Percentiles rank a stretch among this genome's conserved stretches.
These are phyloP conservation scores for Curvularia lunata DNA, from an alignment of 2,329 filamentous ascomycete species.

Conservation along the genomic window DNA sequence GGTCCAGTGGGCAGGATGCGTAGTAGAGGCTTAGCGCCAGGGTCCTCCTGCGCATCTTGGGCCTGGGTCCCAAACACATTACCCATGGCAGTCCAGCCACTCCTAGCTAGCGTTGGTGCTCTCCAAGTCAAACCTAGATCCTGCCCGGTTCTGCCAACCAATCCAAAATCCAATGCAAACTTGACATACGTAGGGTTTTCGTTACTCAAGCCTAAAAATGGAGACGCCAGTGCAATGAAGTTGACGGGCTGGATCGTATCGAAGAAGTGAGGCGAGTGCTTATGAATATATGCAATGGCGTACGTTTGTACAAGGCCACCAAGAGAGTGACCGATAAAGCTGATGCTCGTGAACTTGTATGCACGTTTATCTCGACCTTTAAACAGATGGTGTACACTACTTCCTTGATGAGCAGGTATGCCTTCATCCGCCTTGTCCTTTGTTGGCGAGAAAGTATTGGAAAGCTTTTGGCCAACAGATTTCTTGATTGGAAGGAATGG, in stretches of 20 bases:
- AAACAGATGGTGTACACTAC: conserved; percentile 62
- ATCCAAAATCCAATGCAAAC: conserved; percentile 93
- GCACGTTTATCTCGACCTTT: conserved; percentile 59
- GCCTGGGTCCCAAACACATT: conserved; percentile 74
- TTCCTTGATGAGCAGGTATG: conserved; percentile 64
- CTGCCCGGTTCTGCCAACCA: conserved; percentile 94
- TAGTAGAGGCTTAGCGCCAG: conserved; percentile 85
- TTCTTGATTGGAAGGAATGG: conserved; percentile 76
- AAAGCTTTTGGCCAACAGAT: conserved; percentile 56
- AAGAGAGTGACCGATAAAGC: conserved; percentile 90
- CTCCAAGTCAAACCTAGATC: conserved; percentile 95
- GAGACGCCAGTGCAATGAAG: conserved; percentile 86
- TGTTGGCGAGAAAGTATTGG: conserved; percentile 54
- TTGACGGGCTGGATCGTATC: conserved; percentile 84
- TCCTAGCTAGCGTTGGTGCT: conserved; percentile 81
- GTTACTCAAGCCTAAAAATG: conserved; percentile 90
- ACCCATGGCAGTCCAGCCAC: conserved; percentile 87
- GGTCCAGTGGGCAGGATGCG: conserved; percentile 90
- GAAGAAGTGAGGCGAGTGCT: conserved; percentile 92
- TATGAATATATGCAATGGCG: conserved; percentile 94
- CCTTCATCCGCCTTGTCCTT: conserved; percentile 54
- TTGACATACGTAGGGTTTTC: conserved; percentile 98
- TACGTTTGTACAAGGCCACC: conserved; percentile 92
- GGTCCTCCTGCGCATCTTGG: conserved; percentile 65
- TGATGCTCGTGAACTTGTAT: conserved; percentile 92